Evolutionary conservation across 2,329 filamentous ascomycete species (phyloP), one percentile per base, ranked within the genome.

Genomic region (Fusarium floridanum): DNA sequence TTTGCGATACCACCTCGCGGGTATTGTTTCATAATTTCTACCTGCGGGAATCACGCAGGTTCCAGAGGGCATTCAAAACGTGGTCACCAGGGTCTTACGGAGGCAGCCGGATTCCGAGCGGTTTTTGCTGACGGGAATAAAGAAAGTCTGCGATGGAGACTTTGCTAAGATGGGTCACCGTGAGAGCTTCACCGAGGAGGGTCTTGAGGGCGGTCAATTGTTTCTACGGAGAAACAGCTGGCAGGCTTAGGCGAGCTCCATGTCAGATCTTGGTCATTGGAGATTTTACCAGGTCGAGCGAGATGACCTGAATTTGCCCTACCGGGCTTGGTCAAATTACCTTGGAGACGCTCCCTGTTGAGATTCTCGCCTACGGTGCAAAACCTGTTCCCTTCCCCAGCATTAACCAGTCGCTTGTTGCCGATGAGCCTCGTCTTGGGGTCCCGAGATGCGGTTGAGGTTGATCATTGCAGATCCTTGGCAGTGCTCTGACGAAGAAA

Each of bases 1-100:
- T 34, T 66, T 20, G 6, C 16, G 43, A 45, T 67, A 24, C 29
- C 16, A 29, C 48, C 48, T 29, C 16, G 24, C 39, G 27, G 10
- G 10, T 5, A 8, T 56, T 60, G 36, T 70, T 70, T 70, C 67
- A 70, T 17, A 41, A 32, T 32, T 20, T 27, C 22, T 16, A 27
- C 10, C 20, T 22, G 27, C 36, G 27, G 37, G 20, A 61, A 37
- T 43, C 41, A 39, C 11, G 22, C 20, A 37, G 10, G 20, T 6
- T 27, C 20, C 10, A 45, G 60, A 48, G 16, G 22, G 41, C 22
- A 63, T 57, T 57, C 61, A 22, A 37, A 41, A 56, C 27, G 62
- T 64, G 50, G 48, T 17, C 48, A 24, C 24, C 34, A 56, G 61
- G 43, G 45, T 64, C 34, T 36, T 39, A 27, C 62, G 50, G 62